These are phyloP conservation scores for Plenodomus lindquistii DNA, from an alignment of 2,329 filamentous ascomycete genomes.

Conservation along the genomic window DNA sequence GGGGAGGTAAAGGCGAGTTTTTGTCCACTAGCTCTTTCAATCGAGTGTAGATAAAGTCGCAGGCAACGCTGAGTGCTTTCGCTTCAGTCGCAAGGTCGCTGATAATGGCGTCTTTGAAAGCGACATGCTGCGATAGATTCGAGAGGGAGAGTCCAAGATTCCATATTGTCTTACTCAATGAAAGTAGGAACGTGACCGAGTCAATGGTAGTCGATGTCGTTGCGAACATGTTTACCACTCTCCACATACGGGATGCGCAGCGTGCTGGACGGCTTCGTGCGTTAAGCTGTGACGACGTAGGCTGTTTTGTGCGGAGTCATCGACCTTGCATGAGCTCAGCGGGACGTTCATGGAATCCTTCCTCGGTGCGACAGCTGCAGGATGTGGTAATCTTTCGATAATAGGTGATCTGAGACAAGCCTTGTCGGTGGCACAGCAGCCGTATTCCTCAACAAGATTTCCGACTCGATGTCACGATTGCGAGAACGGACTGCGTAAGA, in stretches of 20 bases:
- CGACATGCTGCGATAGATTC: conserved; percentile 12
- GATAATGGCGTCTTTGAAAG: conserved; percentile 10
- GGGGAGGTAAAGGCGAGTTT: conserved; percentile 4
- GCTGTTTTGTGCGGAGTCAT: background rate
- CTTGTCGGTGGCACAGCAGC: background rate
- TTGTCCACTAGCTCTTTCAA: conserved; percentile 14
- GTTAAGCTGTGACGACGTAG: background rate
- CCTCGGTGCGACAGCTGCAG: background rate
- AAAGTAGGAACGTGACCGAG: conserved; percentile 13
- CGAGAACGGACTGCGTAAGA: background rate
- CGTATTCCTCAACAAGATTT: background rate
- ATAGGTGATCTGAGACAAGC: background rate
- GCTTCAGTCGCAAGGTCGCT: conserved; percentile 15
- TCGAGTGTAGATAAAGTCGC: conserved; percentile 22
- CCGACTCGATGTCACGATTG: background rate
- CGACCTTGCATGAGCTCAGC: background rate
- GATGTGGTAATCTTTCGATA: no score
- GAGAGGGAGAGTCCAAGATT: conserved; percentile 19
- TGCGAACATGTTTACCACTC: conserved; percentile 6
- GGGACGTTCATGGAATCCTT: background rate
- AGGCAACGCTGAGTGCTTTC: conserved; percentile 23
- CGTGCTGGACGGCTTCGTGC: background rate
- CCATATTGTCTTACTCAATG: conserved; percentile 21
- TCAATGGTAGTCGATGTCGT: conserved; percentile 3
- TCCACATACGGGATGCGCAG: background rate